Evolutionary conservation across 768 basidiomycete genomes (phyloP), one percentile per base, ranked within the genome.

Genomic region (Boletus pseudo-olivaceus): DNA sequence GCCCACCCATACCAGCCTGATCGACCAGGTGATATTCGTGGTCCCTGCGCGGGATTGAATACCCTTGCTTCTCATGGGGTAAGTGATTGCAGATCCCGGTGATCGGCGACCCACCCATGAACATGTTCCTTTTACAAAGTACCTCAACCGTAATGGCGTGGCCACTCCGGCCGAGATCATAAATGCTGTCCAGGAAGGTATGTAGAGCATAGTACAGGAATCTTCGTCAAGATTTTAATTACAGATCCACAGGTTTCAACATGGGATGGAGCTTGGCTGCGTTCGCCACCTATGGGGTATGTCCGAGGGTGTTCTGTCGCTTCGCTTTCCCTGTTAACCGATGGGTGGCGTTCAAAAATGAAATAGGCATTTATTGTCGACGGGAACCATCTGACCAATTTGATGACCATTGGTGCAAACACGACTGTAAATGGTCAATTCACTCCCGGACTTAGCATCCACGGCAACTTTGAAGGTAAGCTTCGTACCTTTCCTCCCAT

Each of bases 41-140:
- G 65, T 5, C 66, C 65, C 7, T 66, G 57, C 33, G 62, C 65
- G 0, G 65, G 65, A 51, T 34, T 66, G 49, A 66, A 66, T 32
- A 67, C 66, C 7, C 41, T 66, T 1, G 62, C 66, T 11, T 59
- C 62, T 62, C 65, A 66, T 9, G 65, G 65, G n/a, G 65, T 67
- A n/a, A 56, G 65, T 44, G 6, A 48, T 30, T 19, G 7, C 15
- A 38, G 3, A 29, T 37, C 2, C 52, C 34, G 9, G 26, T 12
- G 38, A 43, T 6, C n/a, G n/a, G 7, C 10, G 1, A 23, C 43
- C 48, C 35, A 30, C 14, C 8, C 14, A 42, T 34, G n/a, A n/a
- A 45, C 19, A 5, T 37, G 37, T 2, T 19, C 29, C 3, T 30
- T 37, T 39, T 34, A 2, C 6, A 33, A 46, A 64, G 65, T 67